These are phyloP conservation scores for Ceratopteris richardii DNA, from an alignment of 75 land plant species.

Conservation along the genomic window DNA sequence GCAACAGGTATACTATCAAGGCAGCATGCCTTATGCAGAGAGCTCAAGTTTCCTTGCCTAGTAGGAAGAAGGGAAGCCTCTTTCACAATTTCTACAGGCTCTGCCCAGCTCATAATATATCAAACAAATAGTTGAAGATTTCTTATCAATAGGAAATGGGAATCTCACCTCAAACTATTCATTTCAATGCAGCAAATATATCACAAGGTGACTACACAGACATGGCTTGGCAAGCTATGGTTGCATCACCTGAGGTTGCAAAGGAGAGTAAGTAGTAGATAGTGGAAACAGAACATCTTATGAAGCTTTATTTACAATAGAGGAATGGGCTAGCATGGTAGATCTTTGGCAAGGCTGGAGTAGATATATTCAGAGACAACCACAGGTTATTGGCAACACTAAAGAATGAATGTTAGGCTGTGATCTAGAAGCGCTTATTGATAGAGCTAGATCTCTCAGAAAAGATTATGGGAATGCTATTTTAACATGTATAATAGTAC, in stretches of 20 bases:
- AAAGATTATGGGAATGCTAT: conserved; percentile 79
- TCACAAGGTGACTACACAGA: conserved; percentile 78
- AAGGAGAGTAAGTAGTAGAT: conserved; percentile 71
- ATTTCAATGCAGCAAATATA: conserved; percentile 16
- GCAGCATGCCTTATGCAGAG: too few species aligned
- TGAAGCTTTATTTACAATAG: conserved; percentile 88
- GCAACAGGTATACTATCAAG: too few species aligned
- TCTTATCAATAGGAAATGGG: too few species aligned
- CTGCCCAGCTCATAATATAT: too few species aligned
- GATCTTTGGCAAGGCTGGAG: conserved; percentile 77
- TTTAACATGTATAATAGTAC: too few species aligned
- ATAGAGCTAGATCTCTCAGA: conserved; percentile 55
- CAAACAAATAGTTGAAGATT: too few species aligned
- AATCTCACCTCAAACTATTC: too few species aligned
- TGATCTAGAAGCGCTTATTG: conserved; percentile 57
- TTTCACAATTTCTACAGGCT: too few species aligned
- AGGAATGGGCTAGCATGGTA: conserved; percentile 90
- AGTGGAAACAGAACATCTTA: conserved; percentile 89
- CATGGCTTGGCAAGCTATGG: conserved; percentile 97
- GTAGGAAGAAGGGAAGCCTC: too few species aligned
- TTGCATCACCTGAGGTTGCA: conserved; percentile 82
- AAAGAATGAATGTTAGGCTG: conserved; percentile 74
- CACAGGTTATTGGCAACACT: conserved; percentile 80
- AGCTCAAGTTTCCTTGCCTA: too few species aligned
- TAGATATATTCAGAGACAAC: conserved; percentile 82